Evolutionary conservation across 2,329 filamentous ascomycete genomes (phyloP).

Genomic region (Gyromitra esculenta): DNA sequence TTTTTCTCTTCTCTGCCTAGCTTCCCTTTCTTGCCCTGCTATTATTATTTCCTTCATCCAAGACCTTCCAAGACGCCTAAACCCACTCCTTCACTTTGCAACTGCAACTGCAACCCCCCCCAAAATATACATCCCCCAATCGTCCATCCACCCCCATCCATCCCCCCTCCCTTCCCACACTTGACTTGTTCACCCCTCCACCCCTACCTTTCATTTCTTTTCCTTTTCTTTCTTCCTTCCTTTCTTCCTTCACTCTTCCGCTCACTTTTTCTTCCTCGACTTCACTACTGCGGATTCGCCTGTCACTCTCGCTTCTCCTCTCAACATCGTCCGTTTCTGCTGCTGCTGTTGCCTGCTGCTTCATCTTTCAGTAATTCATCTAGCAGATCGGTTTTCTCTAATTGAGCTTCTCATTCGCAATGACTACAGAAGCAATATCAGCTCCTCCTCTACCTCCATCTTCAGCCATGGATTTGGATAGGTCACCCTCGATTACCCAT

Average conservation of each 20-base stretch:
- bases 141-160: slow-evolving; percentile 40
- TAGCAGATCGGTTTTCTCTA: slow-evolving; percentile 40
- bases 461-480: slow-evolving; percentile 42
- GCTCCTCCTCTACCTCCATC: slow-evolving; percentile 52
- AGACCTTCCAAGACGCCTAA: slow-evolving; percentile 29
- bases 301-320: slow-evolving; percentile 43
- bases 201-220: slow-evolving; percentile 50
- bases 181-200: slow-evolving; percentile 42
- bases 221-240: slow-evolving; percentile 40
- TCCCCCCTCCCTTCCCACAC: slow-evolving; percentile 40
- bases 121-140: slow-evolving; percentile 41
- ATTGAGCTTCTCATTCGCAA: slow-evolving; percentile 40
- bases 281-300: slow-evolving; percentile 49
- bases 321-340: not conserved
- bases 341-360: slow-evolving; percentile 24
- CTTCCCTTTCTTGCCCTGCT: slow-evolving; percentile 55
- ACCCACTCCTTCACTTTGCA: slow-evolving; percentile 43
- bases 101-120: slow-evolving; percentile 38
- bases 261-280: slow-evolving; percentile 41
- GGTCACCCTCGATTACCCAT: slow-evolving; percentile 49
- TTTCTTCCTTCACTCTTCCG: slow-evolving; percentile 46
- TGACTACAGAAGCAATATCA: slow-evolving; percentile 52
- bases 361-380: slow-evolving; percentile 23
- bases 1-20: slow-evolving; percentile 57
- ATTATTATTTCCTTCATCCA: slow-evolving; percentile 56